A percentile compares a stretch with the other conserved stretches of the same genome.
Conservation (phyloP, 805 yeast species). For the Myxozyma kluyveri region DNA sequence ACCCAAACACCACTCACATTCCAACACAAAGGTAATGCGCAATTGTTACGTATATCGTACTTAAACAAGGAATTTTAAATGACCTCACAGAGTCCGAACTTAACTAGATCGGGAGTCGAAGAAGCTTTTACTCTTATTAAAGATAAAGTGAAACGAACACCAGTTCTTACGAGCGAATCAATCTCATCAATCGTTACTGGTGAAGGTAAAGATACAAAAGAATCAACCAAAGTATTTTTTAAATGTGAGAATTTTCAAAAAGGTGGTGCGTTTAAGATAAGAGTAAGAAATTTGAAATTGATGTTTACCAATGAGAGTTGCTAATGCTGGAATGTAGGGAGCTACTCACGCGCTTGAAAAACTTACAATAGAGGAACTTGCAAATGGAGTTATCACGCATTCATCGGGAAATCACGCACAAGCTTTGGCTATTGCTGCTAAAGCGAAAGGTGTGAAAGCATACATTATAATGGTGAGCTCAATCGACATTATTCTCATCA, state of each 20-base stretch:
- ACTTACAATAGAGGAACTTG: conserved; percentile 41
- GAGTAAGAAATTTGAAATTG: conserved; percentile 34
- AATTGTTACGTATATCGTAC: no score
- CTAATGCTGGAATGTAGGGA: conserved; percentile 30
- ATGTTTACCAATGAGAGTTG: background rate
- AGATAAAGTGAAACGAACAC: conserved; percentile 8
- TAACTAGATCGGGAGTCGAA: conserved; percentile 13
- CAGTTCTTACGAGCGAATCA: conserved; percentile 17
- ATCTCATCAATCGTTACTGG: conserved; percentile 9
- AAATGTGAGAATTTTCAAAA: conserved; percentile 28
- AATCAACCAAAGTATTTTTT: conserved; percentile 10
- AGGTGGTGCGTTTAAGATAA: conserved; percentile 45
- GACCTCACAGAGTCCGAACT: no score
- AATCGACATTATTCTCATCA: background rate
- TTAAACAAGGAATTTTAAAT: no score
- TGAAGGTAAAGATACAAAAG: background rate
- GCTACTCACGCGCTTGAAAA: conserved; percentile 51
- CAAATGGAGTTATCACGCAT: conserved; percentile 51
- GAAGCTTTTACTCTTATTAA: conserved; percentile 11
- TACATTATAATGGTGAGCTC: conserved; percentile 47
- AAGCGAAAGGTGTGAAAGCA: conserved; percentile 45
- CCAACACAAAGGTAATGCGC: no score
- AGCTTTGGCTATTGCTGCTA: conserved; percentile 51
- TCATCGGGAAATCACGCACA: conserved; percentile 57
- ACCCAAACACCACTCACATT: no score